phyloP scores from a whole-genome alignment of 257 asterid genomes.

The Eustoma russellianum region DNA sequence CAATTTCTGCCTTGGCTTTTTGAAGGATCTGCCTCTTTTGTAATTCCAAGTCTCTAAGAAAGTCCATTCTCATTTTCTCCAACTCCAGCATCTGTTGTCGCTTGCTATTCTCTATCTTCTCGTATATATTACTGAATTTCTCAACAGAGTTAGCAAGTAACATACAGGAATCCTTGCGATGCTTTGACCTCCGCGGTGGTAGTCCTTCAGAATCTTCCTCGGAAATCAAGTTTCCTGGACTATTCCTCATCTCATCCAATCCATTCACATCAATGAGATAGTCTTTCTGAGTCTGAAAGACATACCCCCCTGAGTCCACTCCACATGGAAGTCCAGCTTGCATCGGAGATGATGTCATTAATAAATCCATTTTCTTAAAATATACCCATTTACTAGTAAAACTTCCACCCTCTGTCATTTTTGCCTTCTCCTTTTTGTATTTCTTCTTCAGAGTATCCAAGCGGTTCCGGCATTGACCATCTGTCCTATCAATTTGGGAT shows the following conservation, averaged over 20 bases:
- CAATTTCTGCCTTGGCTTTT: slow-evolving; percentile 77
- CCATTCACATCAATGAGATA: slow-evolving; percentile 48
- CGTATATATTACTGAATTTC: slow-evolving; percentile 62
- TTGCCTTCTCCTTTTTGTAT: slow-evolving; percentile 82
- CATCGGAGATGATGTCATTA: slow-evolving; percentile 41
- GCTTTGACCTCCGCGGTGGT: slow-evolving; percentile 35
- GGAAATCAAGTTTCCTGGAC: slow-evolving; percentile 58
- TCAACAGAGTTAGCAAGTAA: slow-evolving; percentile 71
- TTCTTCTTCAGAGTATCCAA: slow-evolving; percentile 86
- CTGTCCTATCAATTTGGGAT: slow-evolving; percentile 65
- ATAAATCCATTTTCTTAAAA: slow-evolving; percentile 65
- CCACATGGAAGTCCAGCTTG: slow-evolving; percentile 67
- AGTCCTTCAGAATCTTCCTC: slow-evolving; percentile 44
- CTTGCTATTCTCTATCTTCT: slow-evolving; percentile 71
- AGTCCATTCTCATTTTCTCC: slow-evolving; percentile 79
- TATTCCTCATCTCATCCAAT: slow-evolving; percentile 71
- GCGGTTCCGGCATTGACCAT: slow-evolving; percentile 85
- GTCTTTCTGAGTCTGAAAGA: slow-evolving; percentile 46
- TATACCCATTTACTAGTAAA: slow-evolving; percentile 55
- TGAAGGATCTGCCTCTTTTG: slow-evolving; percentile 78
- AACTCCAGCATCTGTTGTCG: slow-evolving; percentile 75
- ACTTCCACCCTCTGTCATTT: slow-evolving; percentile 23
- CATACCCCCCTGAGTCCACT: slow-evolving; percentile 70
- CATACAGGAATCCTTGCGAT: slow-evolving; percentile 31
- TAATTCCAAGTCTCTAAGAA: slow-evolving; percentile 62